A percentile compares a stretch with the other conserved stretches of the same genome.
These are phyloP conservation scores for Trichoderma koningii DNA, from an alignment of 2,329 filamentous ascomycete genomes.

Conservation along the genomic window DNA sequence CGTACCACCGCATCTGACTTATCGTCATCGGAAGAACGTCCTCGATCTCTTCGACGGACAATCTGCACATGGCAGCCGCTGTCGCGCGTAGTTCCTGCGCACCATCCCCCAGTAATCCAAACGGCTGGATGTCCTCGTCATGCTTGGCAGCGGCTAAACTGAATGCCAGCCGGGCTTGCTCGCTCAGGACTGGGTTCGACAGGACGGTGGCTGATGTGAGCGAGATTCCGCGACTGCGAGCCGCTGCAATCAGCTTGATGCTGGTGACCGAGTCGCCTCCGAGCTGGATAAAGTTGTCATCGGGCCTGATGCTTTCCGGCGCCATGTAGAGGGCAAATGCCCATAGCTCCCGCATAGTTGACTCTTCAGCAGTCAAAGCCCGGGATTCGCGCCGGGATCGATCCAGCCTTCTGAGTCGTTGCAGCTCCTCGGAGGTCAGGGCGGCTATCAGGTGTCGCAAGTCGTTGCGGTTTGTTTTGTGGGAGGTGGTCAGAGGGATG, in stretches of 20 bases:
- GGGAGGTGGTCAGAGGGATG: conserved; percentile 5
- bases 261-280: conserved; percentile 53
- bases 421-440: background rate
- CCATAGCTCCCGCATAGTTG: conserved; percentile 41
- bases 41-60: conserved; percentile 5
- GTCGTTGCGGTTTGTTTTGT: background rate
- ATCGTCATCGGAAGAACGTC: conserved; percentile 12
- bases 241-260: conserved; percentile 46
- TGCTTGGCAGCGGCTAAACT: background rate
- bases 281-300: conserved; percentile 52
- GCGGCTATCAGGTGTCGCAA: background rate
- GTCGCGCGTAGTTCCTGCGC: background rate
- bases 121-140: background rate
- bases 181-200: conserved; percentile 1
- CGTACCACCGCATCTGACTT: conserved; percentile 16
- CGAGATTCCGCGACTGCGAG: conserved; percentile 14
- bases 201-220: conserved; percentile 6
- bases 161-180: conserved; percentile 6
- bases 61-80: background rate
- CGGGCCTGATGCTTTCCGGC: conserved; percentile 40
- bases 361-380: conserved; percentile 18
- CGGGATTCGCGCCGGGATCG: background rate
- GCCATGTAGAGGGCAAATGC: conserved; percentile 39
- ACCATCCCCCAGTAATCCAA: background rate
- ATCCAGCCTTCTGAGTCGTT: background rate